A percentile compares a stretch with the other conserved stretches of the same genome.
Evolutionary conservation across 768 basidiomycete genomes (phyloP).

Genomic region (Mycena vitilis): DNA sequence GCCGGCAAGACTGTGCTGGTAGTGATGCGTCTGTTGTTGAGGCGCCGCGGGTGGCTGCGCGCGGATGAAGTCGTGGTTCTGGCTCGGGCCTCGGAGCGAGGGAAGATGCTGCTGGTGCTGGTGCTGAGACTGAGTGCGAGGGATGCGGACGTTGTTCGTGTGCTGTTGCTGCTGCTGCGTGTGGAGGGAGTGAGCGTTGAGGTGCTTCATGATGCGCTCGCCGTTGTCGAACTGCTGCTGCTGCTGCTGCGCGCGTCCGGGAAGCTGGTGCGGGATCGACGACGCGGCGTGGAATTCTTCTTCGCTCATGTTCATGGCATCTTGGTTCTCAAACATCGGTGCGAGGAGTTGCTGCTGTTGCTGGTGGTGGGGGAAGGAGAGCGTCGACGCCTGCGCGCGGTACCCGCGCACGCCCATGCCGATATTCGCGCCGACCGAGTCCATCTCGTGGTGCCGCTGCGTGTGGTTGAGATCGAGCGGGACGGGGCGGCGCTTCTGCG

Average conservation of each 20-base stretch:
- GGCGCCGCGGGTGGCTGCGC: constrained; percentile 4
- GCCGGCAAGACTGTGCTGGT: constrained; percentile 12
- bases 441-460: constrained; percentile 36
- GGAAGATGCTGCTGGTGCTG: constrained; percentile 14
- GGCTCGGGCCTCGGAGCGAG: constrained; percentile 24
- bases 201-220: constrained; percentile 22
- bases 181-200: constrained; percentile 23
- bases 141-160: constrained; percentile 28
- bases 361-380: constrained; percentile 38
- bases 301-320: constrained; percentile 45
- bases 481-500: constrained; percentile 45
- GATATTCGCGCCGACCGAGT: constrained; percentile 45
- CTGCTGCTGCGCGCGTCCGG: constrained; percentile 21
- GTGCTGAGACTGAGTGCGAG: constrained; percentile 16
- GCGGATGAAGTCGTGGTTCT: constrained; percentile 20
- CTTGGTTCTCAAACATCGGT: constrained; percentile 32
- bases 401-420: constrained; percentile 56
- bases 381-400: constrained; percentile 52
- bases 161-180: constrained; percentile 2
- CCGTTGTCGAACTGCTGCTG: constrained; percentile 26
- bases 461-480: constrained; percentile 47
- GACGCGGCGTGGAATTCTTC: constrained; percentile 51
- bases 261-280: constrained; percentile 21
- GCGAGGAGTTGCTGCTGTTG: constrained; percentile 33
- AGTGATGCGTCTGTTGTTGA: constrained; percentile 27